A percentile compares a stretch with the other conserved stretches of the same genome.
phyloP scores from a whole-genome alignment of 2,329 filamentous ascomycete species.

The Xylariomycetidae sp. region DNA sequence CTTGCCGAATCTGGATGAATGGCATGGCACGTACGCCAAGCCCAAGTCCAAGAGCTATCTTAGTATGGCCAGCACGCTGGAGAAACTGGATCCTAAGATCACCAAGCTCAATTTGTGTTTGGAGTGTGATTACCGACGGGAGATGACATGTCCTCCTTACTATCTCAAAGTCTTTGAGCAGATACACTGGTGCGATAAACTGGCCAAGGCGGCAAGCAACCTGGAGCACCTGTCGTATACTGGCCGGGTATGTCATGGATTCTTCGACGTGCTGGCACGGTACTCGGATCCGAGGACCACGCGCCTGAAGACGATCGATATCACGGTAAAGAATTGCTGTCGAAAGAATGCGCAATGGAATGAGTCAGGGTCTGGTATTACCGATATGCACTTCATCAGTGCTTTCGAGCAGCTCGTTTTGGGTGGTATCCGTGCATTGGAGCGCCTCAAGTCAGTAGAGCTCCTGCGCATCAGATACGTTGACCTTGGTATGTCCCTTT shows the following conservation, averaged over 20 bases:
- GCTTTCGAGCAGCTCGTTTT: slow-evolving; percentile 67
- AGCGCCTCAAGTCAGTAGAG: slow-evolving; percentile 53
- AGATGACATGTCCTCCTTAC: slow-evolving; percentile 55
- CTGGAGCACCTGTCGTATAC: slow-evolving; percentile 69
- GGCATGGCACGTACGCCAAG: slow-evolving; percentile 63
- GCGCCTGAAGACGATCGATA: slow-evolving; percentile 60
- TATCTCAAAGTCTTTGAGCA: slow-evolving; percentile 55
- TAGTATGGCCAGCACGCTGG: slow-evolving; percentile 61
- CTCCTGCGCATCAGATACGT: slow-evolving; percentile 70
- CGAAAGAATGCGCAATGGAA: slow-evolving; percentile 50
- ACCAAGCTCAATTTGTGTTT: slow-evolving; percentile 63
- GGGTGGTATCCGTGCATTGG: slow-evolving; percentile 56
- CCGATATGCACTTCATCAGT: slow-evolving; percentile 66
- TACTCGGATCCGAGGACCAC: slow-evolving; percentile 43
- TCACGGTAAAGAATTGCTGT: slow-evolving; percentile 73
- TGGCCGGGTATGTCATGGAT: slow-evolving; percentile 64
- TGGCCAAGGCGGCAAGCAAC: slow-evolving; percentile 56
- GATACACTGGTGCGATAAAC: slow-evolving; percentile 60
- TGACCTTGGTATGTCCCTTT: slow-evolving; percentile 51
- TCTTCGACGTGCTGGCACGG: slow-evolving; percentile 57
- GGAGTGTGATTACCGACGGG: slow-evolving; percentile 67
- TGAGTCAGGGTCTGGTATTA: slow-evolving; percentile 65
- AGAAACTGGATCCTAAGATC: slow-evolving; percentile 51
- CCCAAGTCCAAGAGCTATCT: slow-evolving; percentile 71
- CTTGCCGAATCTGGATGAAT: slow-evolving; percentile 60